phyloP scores from a whole-genome alignment of 371 early-diverging fungal genomes.

The Synchytrium microbalum region DNA sequence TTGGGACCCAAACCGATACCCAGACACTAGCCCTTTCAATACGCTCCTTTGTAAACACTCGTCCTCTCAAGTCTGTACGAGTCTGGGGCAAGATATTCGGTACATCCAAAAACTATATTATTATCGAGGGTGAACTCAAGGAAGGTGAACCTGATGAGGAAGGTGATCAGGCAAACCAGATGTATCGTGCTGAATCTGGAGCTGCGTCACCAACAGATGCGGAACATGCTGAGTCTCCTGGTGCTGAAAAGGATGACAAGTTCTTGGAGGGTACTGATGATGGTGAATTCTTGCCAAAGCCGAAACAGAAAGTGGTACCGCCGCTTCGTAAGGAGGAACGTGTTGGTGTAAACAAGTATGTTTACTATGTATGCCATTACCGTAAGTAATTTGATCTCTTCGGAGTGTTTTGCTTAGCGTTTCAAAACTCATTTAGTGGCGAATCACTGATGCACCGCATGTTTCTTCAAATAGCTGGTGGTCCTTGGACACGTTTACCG shows the following conservation, averaged over 20 bases:
- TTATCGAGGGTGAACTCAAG: constrained; percentile 42
- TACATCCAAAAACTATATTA: constrained; percentile 29
- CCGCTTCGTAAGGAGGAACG: constrained; percentile 31
- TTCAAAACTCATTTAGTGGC: background rate
- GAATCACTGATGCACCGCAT: background rate
- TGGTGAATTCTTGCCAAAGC: constrained; percentile 26
- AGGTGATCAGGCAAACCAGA: constrained; percentile 15
- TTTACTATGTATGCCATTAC: constrained; percentile 41
- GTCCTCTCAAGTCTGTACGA: constrained; percentile 41
- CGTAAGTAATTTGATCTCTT: constrained; percentile 17
- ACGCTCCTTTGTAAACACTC: constrained; percentile 29
- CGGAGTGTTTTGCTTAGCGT: background rate
- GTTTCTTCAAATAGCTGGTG: constrained; percentile 33
- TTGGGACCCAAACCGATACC: constrained; percentile 28
- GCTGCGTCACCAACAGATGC: constrained; percentile 7
- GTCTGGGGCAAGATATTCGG: constrained; percentile 47
- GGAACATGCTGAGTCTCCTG: constrained; percentile 7
- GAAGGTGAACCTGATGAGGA: constrained; percentile 39
- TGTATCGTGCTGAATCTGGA: constrained; percentile 7
- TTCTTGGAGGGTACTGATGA: constrained; percentile 11
- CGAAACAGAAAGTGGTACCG: constrained; percentile 25
- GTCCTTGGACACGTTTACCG: constrained; percentile 39
- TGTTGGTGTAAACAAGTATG: constrained; percentile 45
- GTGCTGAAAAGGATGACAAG: constrained; percentile 10
- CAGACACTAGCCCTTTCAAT: constrained; percentile 37